A percentile compares a stretch with the other conserved stretches of the same genome.
phyloP scores from a whole-genome alignment of 1,284 basidiomycete genomes.

The Stereum hirsutum region DNA sequence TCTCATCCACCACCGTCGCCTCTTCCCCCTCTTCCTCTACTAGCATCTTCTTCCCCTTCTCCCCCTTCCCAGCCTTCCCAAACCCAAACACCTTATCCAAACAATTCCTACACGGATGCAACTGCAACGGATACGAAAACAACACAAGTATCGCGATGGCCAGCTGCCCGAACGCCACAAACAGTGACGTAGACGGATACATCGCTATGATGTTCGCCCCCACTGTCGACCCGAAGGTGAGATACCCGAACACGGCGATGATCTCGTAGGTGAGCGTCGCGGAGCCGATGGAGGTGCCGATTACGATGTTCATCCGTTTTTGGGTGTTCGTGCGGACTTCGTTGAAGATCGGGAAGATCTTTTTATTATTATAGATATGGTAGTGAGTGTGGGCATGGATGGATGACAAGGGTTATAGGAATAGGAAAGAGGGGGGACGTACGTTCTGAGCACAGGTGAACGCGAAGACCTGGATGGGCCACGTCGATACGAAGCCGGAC shows the following conservation, averaged over 20 bases:
- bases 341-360: conserved; percentile 92
- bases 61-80: conserved; percentile 23
- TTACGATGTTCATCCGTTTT: conserved; percentile 78
- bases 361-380: background rate
- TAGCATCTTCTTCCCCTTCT: conserved; percentile 5
- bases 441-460: conserved; percentile 92
- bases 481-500: conserved; percentile 74
- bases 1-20: conserved; percentile 11
- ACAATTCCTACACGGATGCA: conserved; percentile 89
- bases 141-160: conserved; percentile 88
- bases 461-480: conserved; percentile 94
- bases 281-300: conserved; percentile 78
- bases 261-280: conserved; percentile 76
- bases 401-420: background rate
- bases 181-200: conserved; percentile 90
- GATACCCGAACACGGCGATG: conserved; percentile 83
- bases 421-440: conserved; percentile 17
- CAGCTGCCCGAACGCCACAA: conserved; percentile 89
- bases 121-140: conserved; percentile 90
- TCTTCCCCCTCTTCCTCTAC: conserved; percentile 35
- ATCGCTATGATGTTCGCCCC: conserved; percentile 89
- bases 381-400: no score
- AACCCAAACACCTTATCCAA: conserved; percentile 81
- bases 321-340: conserved; percentile 83
- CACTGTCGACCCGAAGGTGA: conserved; percentile 88